These are phyloP conservation scores for Trapa incisa DNA, from an alignment of 345 rosid species.

Conservation along the genomic window DNA sequence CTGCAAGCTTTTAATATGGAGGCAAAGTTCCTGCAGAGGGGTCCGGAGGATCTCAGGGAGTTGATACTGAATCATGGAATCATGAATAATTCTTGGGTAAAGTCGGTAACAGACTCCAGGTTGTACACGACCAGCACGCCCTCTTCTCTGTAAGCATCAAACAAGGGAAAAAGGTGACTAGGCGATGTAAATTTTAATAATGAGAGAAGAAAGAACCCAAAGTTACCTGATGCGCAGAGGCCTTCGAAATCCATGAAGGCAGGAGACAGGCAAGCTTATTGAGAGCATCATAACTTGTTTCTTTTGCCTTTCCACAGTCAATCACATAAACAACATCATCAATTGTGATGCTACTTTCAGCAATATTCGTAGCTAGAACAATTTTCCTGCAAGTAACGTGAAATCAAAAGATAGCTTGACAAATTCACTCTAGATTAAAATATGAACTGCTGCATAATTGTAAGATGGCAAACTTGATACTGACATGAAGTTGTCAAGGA, in stretches of 20 bases:
- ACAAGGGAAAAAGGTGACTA: neutral
- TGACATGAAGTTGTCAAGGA: neutral
- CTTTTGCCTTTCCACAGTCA: conserved; percentile 95
- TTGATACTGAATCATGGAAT: conserved; percentile 74
- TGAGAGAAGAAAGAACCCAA: neutral
- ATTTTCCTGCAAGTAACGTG: conserved; percentile 52
- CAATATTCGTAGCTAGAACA: conserved; percentile 87
- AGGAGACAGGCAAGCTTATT: conserved; percentile 90
- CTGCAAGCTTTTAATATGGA: conserved; percentile 84
- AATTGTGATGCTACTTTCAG: conserved; percentile 94
- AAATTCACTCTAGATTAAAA: neutral
- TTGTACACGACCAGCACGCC: conserved; percentile 98
- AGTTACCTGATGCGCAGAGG: conserved; percentile 86
- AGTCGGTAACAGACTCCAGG: conserved; percentile 89
- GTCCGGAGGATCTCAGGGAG: conserved; percentile 90
- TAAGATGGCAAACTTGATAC: neutral
- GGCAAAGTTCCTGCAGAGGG: conserved; percentile 84
- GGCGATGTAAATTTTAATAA: neutral
- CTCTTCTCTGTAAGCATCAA: conserved; percentile 53
- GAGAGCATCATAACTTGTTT: conserved; percentile 94
- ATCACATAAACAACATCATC: conserved; percentile 96
- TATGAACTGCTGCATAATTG: neutral
- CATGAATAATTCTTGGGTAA: conserved; percentile 73
- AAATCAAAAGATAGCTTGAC: neutral
- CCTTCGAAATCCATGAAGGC: conserved; percentile 96